Percentiles rank a stretch among this genome's conserved stretches.
Evolutionary conservation across 129 eudicot species (phyloP).

Genomic region (Chrysanthemum lavandulifolium): DNA sequence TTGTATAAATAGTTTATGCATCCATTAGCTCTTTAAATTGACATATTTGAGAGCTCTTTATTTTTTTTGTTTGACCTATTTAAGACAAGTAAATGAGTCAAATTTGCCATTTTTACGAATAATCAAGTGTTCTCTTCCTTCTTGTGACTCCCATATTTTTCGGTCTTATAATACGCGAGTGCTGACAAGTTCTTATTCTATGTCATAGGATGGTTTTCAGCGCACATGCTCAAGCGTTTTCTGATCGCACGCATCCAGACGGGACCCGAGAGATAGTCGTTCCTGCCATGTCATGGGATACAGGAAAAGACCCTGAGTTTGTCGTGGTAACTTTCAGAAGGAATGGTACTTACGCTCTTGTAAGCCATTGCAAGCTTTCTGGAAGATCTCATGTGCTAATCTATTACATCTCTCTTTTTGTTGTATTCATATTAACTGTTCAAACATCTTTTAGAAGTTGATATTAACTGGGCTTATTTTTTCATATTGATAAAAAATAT

Average conservation of each 20-base stretch:
- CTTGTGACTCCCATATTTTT: no score
- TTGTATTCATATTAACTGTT: slow-evolving; percentile 38
- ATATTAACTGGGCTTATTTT: background rate
- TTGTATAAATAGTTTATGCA: no score
- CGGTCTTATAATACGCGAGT: no score
- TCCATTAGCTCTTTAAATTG: no score
- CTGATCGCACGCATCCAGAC: slow-evolving; percentile 45
- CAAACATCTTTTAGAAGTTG: slow-evolving; percentile 40
- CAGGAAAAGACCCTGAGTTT: slow-evolving; percentile 48
- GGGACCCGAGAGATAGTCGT: slow-evolving; percentile 61
- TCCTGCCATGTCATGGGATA: slow-evolving; percentile 66
- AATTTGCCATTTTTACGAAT: no score
- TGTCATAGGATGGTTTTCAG: slow-evolving; percentile 42
- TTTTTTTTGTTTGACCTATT: no score
- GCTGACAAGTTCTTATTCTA: no score
- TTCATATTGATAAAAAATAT: background rate
- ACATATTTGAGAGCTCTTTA: no score
- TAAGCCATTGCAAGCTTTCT: slow-evolving; percentile 52
- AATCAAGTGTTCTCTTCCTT: no score
- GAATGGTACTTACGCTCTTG: slow-evolving; percentile 35
- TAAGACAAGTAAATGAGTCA: no score
- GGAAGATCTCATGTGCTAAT: slow-evolving; percentile 45
- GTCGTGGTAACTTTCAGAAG: slow-evolving; percentile 47
- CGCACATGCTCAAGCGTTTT: slow-evolving; percentile 46
- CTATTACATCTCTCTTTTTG: slow-evolving; percentile 30